Evolutionary conservation across 208 protist species (phyloP).

Genomic region (Angomonas ambiguus): DNA sequence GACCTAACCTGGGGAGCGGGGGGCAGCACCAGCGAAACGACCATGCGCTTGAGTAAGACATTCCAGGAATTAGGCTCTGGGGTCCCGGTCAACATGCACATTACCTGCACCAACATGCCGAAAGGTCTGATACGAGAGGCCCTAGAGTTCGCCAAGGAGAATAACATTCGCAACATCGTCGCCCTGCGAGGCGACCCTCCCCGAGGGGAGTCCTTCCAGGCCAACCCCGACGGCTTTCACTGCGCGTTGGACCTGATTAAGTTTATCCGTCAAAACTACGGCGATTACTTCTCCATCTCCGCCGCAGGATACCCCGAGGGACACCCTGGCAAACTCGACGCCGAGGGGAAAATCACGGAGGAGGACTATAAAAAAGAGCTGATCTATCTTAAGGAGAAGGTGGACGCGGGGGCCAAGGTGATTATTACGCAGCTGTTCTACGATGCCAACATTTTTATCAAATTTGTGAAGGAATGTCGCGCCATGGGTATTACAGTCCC

Average conservation of each 20-base stretch:
- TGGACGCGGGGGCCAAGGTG: conserved; percentile 94
- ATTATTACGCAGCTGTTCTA: conserved; percentile 98
- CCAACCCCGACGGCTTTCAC: conserved; percentile 66
- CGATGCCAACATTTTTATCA: conserved; percentile 87
- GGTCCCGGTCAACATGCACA: conserved; percentile 79
- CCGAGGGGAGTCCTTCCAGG: conserved; percentile 44
- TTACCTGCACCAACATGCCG: conserved; percentile 95
- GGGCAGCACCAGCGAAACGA: conserved; percentile 73
- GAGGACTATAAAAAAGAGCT: conserved; percentile 79
- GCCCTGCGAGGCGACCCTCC: conserved; percentile 91
- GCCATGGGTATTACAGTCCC: conserved; percentile 89
- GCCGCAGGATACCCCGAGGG: conserved; percentile 93
- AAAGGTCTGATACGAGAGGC: conserved; percentile 57
- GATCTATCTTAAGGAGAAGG: conserved; percentile 92
- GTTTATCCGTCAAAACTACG: conserved; percentile 91
- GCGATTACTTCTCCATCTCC: conserved; percentile 95
- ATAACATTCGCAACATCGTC: conserved; percentile 95
- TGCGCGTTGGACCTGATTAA: conserved; percentile 94
- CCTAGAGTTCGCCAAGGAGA: conserved; percentile 73
- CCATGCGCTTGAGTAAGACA: conserved; percentile 76
- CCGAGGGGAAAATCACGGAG: conserved; percentile 47
- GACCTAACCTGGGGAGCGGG: conserved; percentile 97
- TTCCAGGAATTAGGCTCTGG: conserved; percentile 83
- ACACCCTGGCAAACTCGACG: conserved; percentile 61
- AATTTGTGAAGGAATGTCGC: conserved; percentile 87